A percentile compares a stretch with the other conserved stretches of the same genome.
These are phyloP conservation scores for Punctularia strigosozonata DNA, from an alignment of 768 basidiomycete species.

Conservation along the genomic window DNA sequence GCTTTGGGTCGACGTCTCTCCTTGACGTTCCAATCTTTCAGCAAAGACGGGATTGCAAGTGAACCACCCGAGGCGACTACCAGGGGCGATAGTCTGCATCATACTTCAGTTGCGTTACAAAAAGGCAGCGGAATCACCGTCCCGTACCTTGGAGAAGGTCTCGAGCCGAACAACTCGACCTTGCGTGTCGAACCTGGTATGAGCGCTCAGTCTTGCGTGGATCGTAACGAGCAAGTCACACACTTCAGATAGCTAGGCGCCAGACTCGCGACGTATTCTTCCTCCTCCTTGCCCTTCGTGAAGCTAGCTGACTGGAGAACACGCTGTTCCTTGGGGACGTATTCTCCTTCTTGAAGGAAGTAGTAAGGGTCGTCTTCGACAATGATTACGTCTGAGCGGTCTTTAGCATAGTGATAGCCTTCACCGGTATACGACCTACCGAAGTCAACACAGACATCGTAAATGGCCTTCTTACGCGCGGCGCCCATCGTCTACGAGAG, in stretches of 20 bases:
- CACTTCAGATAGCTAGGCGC: conserved; percentile 52
- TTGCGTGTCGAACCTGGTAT: conserved; percentile 51
- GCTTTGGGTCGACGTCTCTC: conserved; percentile 57
- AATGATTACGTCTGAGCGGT: conserved; percentile 49
- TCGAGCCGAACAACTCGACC: conserved; percentile 80
- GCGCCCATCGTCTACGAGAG: conserved; percentile 51
- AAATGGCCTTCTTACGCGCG: conserved; percentile 65
- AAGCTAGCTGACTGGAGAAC: conserved; percentile 5
- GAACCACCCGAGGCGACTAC: conserved; percentile 69
- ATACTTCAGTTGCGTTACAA: conserved; percentile 5
- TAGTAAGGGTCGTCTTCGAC: conserved; percentile 81
- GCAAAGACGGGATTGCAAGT: conserved; percentile 68
- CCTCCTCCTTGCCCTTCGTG: conserved; percentile 23
- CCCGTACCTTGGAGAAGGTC: conserved; percentile 58
- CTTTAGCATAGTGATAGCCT: background rate
- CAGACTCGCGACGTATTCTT: conserved; percentile 39
- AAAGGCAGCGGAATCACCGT: background rate
- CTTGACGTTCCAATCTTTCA: conserved; percentile 58
- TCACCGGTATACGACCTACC: conserved; percentile 25
- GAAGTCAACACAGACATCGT: conserved; percentile 73
- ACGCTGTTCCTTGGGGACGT: conserved; percentile 31
- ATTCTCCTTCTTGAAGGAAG: conserved; percentile 55
- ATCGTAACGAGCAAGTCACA: conserved; percentile 1
- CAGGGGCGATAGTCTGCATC: conserved; percentile 63
- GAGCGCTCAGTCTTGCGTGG: background rate